Percentiles rank a stretch among this genome's conserved stretches.
phyloP scores from a whole-genome alignment of 208 protist genomes.

The Trypanosoma cruzi region DNA sequence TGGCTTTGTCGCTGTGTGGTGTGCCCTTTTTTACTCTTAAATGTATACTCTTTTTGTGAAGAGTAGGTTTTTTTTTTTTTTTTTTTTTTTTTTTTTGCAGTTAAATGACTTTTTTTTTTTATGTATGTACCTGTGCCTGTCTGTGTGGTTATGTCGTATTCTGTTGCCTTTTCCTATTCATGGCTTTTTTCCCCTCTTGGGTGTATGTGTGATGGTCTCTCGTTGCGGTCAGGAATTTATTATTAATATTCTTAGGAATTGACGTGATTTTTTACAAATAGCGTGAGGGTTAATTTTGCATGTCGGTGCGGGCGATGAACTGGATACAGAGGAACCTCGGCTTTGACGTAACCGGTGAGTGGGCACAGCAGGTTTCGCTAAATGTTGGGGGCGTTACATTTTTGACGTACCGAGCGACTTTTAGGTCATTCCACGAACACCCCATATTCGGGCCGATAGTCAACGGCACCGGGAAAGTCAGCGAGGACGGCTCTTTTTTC shows the following conservation, averaged over 20 bases:
- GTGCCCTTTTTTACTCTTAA: slow-evolving; percentile 3
- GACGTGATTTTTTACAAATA: slow-evolving; percentile 12
- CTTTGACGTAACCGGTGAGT: slow-evolving; percentile 50
- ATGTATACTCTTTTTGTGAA: slow-evolving; percentile 31
- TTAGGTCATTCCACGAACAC: slow-evolving; percentile 36
- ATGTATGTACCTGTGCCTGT: too few species aligned
- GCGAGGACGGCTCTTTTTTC: slow-evolving; percentile 62
- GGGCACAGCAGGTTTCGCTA: slow-evolving; percentile 43
- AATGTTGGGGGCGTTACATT: slow-evolving; percentile 73
- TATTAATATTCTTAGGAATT: not conserved
- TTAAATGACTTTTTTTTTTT: too few species aligned
- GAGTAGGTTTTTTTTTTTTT: not conserved
- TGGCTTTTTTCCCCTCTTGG: slow-evolving; percentile 7
- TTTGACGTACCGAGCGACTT: slow-evolving; percentile 38
- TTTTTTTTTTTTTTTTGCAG: slow-evolving; percentile 5
- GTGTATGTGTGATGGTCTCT: not conserved
- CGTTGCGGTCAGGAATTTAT: not conserved
- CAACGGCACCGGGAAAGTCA: slow-evolving; percentile 29
- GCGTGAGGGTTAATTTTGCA: slow-evolving; percentile 9
- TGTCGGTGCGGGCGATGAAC: slow-evolving; percentile 41
- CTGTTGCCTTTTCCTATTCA: not conserved
- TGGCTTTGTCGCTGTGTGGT: not conserved
- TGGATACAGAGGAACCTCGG: slow-evolving; percentile 34
- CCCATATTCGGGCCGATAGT: slow-evolving; percentile 64
- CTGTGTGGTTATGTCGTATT: not conserved